These are phyloP conservation scores for Auricularia cornea DNA, from an alignment of 768 basidiomycete species.

Conservation along the genomic window DNA sequence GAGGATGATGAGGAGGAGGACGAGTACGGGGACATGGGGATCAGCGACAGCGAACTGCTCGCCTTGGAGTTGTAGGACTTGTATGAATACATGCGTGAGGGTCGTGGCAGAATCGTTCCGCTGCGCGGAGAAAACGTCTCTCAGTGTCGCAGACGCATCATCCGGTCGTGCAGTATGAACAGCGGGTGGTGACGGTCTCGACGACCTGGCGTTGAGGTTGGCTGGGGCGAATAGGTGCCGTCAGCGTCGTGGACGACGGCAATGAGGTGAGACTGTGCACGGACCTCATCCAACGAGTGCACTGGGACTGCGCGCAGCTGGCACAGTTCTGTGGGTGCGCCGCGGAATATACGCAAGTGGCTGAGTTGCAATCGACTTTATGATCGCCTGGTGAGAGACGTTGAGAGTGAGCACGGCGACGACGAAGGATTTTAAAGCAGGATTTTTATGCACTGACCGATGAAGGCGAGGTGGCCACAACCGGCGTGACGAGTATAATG, in stretches of 20 bases:
- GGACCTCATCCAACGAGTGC: slow-evolving; percentile 16
- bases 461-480: neutral
- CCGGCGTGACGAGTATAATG: neutral
- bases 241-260: neutral
- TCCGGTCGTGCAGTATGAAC: slow-evolving; percentile 1
- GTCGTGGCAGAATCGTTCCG: neutral
- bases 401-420: neutral
- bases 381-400: slow-evolving; percentile 19
- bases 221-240: slow-evolving; percentile 18
- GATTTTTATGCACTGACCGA: neutral
- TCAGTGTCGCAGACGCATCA: neutral
- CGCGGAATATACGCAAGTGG: slow-evolving; percentile 38
- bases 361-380: slow-evolving; percentile 45
- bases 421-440: too few species aligned
- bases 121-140: neutral
- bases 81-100: neutral
- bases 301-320: slow-evolving; percentile 12
- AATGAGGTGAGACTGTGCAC: slow-evolving; percentile 13
- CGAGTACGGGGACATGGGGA: slow-evolving; percentile 48
- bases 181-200: slow-evolving; percentile 30
- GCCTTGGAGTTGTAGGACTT: slow-evolving; percentile 39
- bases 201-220: slow-evolving; percentile 48
- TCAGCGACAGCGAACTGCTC: slow-evolving; percentile 53
- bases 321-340: slow-evolving; percentile 42
- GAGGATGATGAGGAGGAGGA: slow-evolving; percentile 47